Base-by-base conservation (phyloP, 78 protist species). In the Guillardia theta region DNA sequence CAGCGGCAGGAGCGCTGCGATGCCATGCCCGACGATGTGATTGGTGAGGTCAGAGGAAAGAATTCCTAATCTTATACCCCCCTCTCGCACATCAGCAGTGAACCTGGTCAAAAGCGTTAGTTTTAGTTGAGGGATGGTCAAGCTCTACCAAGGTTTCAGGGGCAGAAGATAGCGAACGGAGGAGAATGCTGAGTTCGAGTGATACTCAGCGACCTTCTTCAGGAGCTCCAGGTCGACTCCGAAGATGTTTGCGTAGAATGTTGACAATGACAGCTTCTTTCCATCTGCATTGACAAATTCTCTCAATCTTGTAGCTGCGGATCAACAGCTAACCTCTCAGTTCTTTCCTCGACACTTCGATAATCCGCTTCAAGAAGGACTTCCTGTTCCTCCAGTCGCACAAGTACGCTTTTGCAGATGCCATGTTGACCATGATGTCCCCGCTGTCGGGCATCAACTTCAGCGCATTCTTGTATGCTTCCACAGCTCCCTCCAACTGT, bases 41-140 rank as follows among this genome's bases (percentile, higher is more conserved):
- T 70, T 70, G 45, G 83, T 70, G 83, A 70, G 83, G 41, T 70
- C 83, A 9, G 83, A 70, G 83, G 83, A 70, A 24, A 70, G 33
- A 43, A 70, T 24, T 4, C 83, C 83, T 1, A 70, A 15, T 24
- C 83, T 36, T 58, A 58, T 58, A n/a, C n/a, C n/a, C n/a, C n/a
- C n/a, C n/a, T n/a, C n/a, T n/a, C n/a, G n/a, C n/a, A n/a, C n/a
- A n/a, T n/a, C n/a, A n/a, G n/a, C n/a, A n/a, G n/a, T n/a, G n/a
- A n/a, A n/a, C n/a, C n/a, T n/a, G n/a, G n/a, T n/a, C n/a, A n/a
- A n/a, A 53, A 53, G 62, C 18, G 12, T 53, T 12, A 53, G 33
- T 53, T 53, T 12, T 18, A 18, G 33, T 12, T 53, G 33, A 21
- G 62, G 62, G 33, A 53, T 53, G 33, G 62, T 18, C 62, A 18